phyloP scores from a whole-genome alignment of 495 filamentous ascomycete species.

The Aspergillus homomorphus region DNA sequence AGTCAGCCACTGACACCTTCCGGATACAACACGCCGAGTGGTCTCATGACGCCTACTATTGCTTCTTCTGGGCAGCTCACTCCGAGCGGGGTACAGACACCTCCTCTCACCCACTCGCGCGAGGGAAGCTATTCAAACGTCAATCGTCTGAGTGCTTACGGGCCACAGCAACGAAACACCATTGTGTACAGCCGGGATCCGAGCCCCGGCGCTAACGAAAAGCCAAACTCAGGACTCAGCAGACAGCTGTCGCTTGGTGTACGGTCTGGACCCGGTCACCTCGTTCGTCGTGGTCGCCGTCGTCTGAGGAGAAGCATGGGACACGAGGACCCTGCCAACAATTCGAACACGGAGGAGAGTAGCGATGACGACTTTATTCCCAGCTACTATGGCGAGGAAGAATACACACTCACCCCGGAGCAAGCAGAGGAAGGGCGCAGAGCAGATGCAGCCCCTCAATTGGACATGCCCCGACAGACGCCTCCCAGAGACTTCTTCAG shows the following conservation, averaged over 20 bases:
- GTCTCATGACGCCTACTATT: conserved; percentile 39
- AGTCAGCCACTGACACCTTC: conserved; percentile 28
- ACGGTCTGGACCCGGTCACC: conserved; percentile 37
- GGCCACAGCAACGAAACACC: conserved; percentile 47
- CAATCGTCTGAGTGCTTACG: conserved; percentile 46
- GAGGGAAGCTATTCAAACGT: conserved; percentile 54
- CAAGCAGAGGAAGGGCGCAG: conserved; percentile 32
- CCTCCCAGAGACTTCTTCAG: conserved; percentile 17
- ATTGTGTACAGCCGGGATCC: conserved; percentile 47
- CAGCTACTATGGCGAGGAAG: conserved; percentile 44
- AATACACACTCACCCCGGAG: conserved; percentile 39
- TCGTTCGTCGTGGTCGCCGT: conserved; percentile 33
- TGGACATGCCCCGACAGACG: conserved; percentile 10
- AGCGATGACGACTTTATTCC: conserved; percentile 46
- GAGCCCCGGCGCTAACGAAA: conserved; percentile 33
- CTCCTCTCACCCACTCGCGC: conserved; percentile 32
- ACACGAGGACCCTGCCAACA: conserved; percentile 29
- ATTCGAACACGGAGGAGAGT: conserved; percentile 36
- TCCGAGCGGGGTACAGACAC: conserved; percentile 43
- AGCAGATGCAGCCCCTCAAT: conserved; percentile 20
- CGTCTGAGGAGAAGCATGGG: conserved; percentile 30
- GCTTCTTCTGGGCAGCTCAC: conserved; percentile 35
- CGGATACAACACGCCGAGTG: conserved; percentile 41
- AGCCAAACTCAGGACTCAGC: conserved; percentile 37
- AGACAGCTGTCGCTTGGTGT: conserved; percentile 38